Base-by-base conservation (phyloP, 2,329 filamentous ascomycete genomes). In the Xylaria multiplex region DNA sequence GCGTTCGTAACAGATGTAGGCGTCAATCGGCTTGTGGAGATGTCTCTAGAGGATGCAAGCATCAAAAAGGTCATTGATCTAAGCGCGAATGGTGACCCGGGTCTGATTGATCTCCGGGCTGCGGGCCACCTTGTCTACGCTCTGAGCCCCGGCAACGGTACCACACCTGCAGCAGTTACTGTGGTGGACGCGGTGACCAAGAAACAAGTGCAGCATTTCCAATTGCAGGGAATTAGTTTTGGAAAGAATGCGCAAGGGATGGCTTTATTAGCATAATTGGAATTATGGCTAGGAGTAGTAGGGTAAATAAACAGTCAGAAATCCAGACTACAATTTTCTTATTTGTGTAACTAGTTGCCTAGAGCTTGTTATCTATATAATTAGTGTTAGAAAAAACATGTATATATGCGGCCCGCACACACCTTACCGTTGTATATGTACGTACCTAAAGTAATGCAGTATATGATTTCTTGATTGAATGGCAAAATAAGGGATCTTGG, bases 1-100 rank as follows among this genome's bases (percentile, higher is more conserved):
- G 81, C 0, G 85, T 91, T 87, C 64, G 85, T 90, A 3, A 85
- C 86, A 0, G 88, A 90, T 68, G 85, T 84, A 0, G 82, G 64
- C 0, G 70, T 77, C 2, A 84, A 88, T 71, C 79, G 82, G 3
- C 70, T 91, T 0, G 81, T 90, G 0, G 86, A 90, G 76, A 84
- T 90, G 79, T 83, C 83, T 48, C 52, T 82, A 0, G 62, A 72
- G 0, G 81, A 86, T 65, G 86, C 85, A 0, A 80, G 77, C 9
- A 78, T 90, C 9, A 52, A 85, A 2, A 73, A 72, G 0, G 70
- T 72, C 6, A 70, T 85, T 0, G 82, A 86, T 57, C 74, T 84
- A 2, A 56, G 55, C 7, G 78, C 77, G 5, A 83, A 81, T 24
- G 82, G 81, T 1, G 84, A 86, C 68, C 78, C 79, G 0, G 88